Conservation (phyloP, 768 basidiomycete species). For the Mycena leptocephala region DNA sequence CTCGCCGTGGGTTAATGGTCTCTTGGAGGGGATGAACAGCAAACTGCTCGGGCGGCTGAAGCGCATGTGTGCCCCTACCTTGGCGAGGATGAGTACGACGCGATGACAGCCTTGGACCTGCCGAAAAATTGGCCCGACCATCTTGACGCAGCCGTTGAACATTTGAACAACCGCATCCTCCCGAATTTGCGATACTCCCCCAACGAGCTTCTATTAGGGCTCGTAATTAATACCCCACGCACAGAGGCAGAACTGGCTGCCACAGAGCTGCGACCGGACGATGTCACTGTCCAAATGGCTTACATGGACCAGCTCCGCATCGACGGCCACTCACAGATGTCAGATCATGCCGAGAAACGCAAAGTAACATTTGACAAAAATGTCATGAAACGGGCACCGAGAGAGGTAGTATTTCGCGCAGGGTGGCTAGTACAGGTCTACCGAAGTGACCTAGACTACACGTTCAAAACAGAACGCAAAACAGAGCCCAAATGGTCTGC, state of each 20-base stretch:
- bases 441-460: conserved; percentile 42
- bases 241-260: not conserved
- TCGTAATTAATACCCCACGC: conserved; percentile 10
- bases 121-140: conserved; percentile 44
- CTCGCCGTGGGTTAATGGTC: conserved; percentile 50
- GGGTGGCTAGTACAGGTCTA: conserved; percentile 54
- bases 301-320: conserved; percentile 37
- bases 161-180: conserved; percentile 16
- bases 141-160: conserved; percentile 36
- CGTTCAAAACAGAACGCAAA: conserved; percentile 47
- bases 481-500: conserved; percentile 50
- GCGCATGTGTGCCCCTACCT: conserved; percentile 42
- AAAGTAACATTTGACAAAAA: conserved; percentile 46
- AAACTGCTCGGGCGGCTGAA: conserved; percentile 37
- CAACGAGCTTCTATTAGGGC: not conserved
- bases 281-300: conserved; percentile 9
- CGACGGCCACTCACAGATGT: conserved; percentile 36
- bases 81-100: conserved; percentile 29
- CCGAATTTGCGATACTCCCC: conserved; percentile 8
- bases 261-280: not conserved
- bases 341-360: conserved; percentile 41
- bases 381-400: conserved; percentile 17
- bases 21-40: conserved; percentile 46
- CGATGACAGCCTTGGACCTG: conserved; percentile 17
- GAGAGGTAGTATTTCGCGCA: conserved; percentile 41